A percentile compares a stretch with the other conserved stretches of the same genome.
Conservation (phyloP, 768 basidiomycete genomes). For the Dentipellis sp. region DNA sequence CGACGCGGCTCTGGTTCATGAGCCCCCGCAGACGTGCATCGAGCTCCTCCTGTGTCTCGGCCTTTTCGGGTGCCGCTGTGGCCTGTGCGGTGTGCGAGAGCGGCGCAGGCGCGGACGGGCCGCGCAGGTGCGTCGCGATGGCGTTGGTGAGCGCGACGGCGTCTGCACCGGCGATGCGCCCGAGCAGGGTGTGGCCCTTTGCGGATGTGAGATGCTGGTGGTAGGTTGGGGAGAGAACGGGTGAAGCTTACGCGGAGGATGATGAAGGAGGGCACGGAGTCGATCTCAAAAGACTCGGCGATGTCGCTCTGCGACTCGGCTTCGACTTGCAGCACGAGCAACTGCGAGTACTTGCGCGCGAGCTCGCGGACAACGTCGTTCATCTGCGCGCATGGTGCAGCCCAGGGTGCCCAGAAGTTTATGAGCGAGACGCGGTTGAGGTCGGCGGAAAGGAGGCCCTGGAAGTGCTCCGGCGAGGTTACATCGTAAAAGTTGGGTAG, state of each 20-base stretch:
- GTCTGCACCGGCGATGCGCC: constrained; percentile 73
- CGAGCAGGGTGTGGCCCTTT: constrained; percentile 85
- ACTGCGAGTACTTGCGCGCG: constrained; percentile 55
- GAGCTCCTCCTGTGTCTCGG: constrained; percentile 61
- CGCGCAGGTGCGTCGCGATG: constrained; percentile 46
- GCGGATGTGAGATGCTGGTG: constrained; percentile 1
- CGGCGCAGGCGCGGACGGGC: constrained; percentile 23
- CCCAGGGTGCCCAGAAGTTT: constrained; percentile 94
- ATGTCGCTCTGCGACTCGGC: constrained; percentile 78
- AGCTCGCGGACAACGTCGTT: constrained; percentile 70
- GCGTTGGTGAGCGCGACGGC: constrained; percentile 50
- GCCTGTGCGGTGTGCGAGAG: constrained; percentile 40
- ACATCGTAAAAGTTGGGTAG: constrained; percentile 38
- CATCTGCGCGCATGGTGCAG: constrained; percentile 85
- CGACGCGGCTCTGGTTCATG: constrained; percentile 62
- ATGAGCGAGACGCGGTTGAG: constrained; percentile 76
- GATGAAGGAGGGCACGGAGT: constrained; percentile 80
- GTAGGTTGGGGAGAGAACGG: neutral
- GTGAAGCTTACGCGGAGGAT: constrained; percentile 57
- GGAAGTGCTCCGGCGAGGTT: constrained; percentile 61
- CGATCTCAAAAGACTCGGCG: constrained; percentile 85
- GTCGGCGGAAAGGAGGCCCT: constrained; percentile 63
- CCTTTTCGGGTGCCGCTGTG: constrained; percentile 23
- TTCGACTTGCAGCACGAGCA: constrained; percentile 77
- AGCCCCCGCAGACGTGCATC: constrained; percentile 51